A percentile compares a stretch with the other conserved stretches of the same genome.
Evolutionary conservation across 1,139 yeast species (phyloP).

Genomic region (Yamadazyma dushanensis): DNA sequence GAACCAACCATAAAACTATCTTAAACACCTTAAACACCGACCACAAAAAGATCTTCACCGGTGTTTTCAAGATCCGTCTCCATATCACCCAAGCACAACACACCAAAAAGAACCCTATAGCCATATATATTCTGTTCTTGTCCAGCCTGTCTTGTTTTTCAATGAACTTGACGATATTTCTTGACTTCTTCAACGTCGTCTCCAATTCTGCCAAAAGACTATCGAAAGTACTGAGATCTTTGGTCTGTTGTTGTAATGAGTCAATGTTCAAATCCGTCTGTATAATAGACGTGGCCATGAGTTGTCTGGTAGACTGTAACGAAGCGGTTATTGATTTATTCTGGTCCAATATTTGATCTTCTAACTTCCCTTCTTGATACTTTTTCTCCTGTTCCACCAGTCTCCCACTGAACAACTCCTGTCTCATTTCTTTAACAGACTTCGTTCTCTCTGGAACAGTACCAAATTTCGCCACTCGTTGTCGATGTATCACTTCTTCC

Average conservation of each 20-base stretch:
- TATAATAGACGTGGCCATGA: constrained; percentile 54
- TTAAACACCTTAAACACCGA: constrained; percentile 48
- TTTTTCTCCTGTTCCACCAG: constrained; percentile 17
- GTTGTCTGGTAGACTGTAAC: constrained; percentile 52
- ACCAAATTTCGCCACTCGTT: constrained; percentile 26
- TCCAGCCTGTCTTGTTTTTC: constrained; percentile 70
- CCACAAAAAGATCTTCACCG: constrained; percentile 61
- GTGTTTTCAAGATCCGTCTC: constrained; percentile 59
- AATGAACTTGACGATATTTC: constrained; percentile 57
- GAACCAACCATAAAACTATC: constrained; percentile 31
- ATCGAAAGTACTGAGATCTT: constrained; percentile 54
- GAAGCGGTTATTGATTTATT: constrained; percentile 56
- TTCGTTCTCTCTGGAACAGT: constrained; percentile 15
- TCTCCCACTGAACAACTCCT: constrained; percentile 14
- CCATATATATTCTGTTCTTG: constrained; percentile 55
- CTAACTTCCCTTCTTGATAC: constrained; percentile 19
- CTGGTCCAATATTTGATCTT: constrained; percentile 42
- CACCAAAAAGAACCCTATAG: constrained; percentile 55
- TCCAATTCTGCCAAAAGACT: constrained; percentile 55
- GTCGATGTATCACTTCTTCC: constrained; percentile 28
- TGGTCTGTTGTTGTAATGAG: constrained; percentile 59
- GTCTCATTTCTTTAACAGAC: constrained; percentile 14
- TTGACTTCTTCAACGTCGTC: constrained; percentile 53
- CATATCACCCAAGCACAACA: constrained; percentile 66
- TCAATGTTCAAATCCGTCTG: constrained; percentile 65